A percentile compares a stretch with the other conserved stretches of the same genome.
These are phyloP conservation scores for Arthrobotrys entomopaga DNA, from an alignment of 2,329 filamentous ascomycete genomes.

Conservation along the genomic window DNA sequence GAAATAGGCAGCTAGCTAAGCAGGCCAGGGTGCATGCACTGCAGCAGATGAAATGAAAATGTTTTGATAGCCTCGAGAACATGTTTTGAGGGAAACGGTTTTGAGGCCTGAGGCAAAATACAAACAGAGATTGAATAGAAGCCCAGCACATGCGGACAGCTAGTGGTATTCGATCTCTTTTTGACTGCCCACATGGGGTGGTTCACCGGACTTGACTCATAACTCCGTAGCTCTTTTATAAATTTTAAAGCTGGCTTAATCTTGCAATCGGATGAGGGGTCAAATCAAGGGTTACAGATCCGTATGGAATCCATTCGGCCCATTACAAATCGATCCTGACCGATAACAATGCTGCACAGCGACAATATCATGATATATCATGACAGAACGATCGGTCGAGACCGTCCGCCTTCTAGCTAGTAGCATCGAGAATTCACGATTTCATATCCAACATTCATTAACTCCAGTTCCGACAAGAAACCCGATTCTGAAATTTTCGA, in stretches of 20 bases:
- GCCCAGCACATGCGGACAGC: no score
- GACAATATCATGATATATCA: background rate
- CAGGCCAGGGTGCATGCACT: slow-evolving; percentile 20
- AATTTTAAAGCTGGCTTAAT: no score
- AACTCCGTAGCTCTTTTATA: no score
- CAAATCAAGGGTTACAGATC: slow-evolving; percentile 14
- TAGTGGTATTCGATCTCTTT: slow-evolving; percentile 19
- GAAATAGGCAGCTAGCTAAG: slow-evolving; percentile 49
- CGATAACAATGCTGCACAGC: background rate
- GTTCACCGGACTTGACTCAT: no score
- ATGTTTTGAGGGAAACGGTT: slow-evolving; percentile 13
- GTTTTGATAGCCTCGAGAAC: no score
- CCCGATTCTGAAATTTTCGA: background rate
- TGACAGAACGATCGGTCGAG: background rate
- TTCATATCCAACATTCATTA: background rate
- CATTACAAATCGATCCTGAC: slow-evolving; percentile 13
- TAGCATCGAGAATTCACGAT: slow-evolving; percentile 1
- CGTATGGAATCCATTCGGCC: slow-evolving; percentile 9
- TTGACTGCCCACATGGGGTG: slow-evolving; percentile 30
- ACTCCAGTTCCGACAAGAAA: background rate
- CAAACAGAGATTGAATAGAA: no score
- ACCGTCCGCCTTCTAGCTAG: no score
- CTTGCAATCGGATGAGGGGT: slow-evolving; percentile 15
- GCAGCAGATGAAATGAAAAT: no score
- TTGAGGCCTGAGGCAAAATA: slow-evolving; percentile 4